phyloP scores from a whole-genome alignment of 1,284 basidiomycete genomes.

The Volvariella volvacea region DNA sequence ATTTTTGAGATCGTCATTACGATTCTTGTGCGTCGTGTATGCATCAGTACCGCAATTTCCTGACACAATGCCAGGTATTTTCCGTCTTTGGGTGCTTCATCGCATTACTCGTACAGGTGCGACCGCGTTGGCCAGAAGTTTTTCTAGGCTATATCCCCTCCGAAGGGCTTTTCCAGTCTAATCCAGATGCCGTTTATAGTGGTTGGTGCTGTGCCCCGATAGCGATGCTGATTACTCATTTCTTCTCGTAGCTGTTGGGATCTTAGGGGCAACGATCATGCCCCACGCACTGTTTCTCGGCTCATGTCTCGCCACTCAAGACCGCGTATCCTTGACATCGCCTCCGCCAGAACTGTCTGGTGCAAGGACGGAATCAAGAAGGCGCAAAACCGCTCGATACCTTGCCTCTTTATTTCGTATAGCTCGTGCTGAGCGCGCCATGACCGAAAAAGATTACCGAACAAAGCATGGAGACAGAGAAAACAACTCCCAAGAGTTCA shows the following conservation, averaged over 20 bases:
- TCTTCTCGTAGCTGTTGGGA: constrained; percentile 49
- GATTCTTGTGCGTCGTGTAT: constrained; percentile 40
- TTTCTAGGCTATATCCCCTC: constrained; percentile 75
- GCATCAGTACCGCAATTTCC: constrained; percentile 1
- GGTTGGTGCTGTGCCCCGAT: no score
- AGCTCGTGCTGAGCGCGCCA: constrained; percentile 27
- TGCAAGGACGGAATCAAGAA: constrained; percentile 3
- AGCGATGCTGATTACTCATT: no score
- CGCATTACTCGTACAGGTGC: constrained; percentile 61
- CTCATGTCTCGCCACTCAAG: constrained; percentile 64
- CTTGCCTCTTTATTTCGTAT: constrained; percentile 20
- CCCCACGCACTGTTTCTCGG: constrained; percentile 75
- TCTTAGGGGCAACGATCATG: constrained; percentile 45
- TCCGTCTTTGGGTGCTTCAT: constrained; percentile 68
- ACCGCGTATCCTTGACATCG: constrained; percentile 35
- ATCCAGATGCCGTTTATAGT: constrained; percentile 61
- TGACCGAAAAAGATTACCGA: constrained; percentile 22
- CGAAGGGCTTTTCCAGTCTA: constrained; percentile 38
- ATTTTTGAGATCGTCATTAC: constrained; percentile 76
- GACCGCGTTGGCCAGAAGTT: constrained; percentile 62
- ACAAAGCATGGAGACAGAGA: constrained; percentile 29
- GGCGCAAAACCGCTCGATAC: constrained; percentile 11
- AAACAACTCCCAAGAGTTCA: constrained; percentile 52
- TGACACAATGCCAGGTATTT: constrained; percentile 39
- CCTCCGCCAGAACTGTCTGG: constrained; percentile 11